A percentile compares a stretch with the other conserved stretches of the same genome.
These are phyloP conservation scores for Phlyctochytrium planicorne DNA, from an alignment of 192 early-diverging fungal genomes.

Conservation along the genomic window DNA sequence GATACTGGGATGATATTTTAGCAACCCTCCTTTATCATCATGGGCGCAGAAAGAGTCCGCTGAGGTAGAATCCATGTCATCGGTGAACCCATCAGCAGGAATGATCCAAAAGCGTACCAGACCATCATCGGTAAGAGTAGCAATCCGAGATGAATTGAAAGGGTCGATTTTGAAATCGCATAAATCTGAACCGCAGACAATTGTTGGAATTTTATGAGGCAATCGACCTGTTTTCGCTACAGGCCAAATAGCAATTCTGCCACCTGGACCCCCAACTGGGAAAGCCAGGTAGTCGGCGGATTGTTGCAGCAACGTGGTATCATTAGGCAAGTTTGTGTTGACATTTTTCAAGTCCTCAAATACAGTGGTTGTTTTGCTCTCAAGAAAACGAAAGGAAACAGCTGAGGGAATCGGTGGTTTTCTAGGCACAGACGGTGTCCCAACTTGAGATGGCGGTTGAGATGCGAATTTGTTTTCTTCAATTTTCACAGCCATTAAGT, in stretches of 20 bases:
- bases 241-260: slow-evolving; percentile 72
- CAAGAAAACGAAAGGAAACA: slow-evolving; percentile 46
- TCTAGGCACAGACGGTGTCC: too few species aligned
- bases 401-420: slow-evolving; percentile 22
- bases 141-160: slow-evolving; percentile 58
- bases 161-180: slow-evolving; percentile 71
- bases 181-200: slow-evolving; percentile 63
- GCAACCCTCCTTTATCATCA: slow-evolving; percentile 22
- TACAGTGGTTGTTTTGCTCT: slow-evolving; percentile 34
- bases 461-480: too few species aligned
- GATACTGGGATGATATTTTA: slow-evolving; percentile 60
- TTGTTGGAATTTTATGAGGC: slow-evolving; percentile 52
- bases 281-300: slow-evolving; percentile 68
- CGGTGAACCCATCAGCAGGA: slow-evolving; percentile 54
- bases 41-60: slow-evolving; percentile 5
- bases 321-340: slow-evolving; percentile 52
- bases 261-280: slow-evolving; percentile 74
- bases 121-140: slow-evolving; percentile 66
- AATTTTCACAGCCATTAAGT: too few species aligned
- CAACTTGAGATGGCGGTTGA: too few species aligned
- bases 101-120: slow-evolving; percentile 57
- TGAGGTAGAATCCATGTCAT: slow-evolving; percentile 52
- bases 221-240: slow-evolving; percentile 63
- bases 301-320: slow-evolving; percentile 54
- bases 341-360: slow-evolving; percentile 63